Percentiles rank a stretch among this genome's conserved stretches.
These are phyloP conservation scores for Phytomonas sp. DNA, from an alignment of 208 protist species.

Conservation along the genomic window DNA sequence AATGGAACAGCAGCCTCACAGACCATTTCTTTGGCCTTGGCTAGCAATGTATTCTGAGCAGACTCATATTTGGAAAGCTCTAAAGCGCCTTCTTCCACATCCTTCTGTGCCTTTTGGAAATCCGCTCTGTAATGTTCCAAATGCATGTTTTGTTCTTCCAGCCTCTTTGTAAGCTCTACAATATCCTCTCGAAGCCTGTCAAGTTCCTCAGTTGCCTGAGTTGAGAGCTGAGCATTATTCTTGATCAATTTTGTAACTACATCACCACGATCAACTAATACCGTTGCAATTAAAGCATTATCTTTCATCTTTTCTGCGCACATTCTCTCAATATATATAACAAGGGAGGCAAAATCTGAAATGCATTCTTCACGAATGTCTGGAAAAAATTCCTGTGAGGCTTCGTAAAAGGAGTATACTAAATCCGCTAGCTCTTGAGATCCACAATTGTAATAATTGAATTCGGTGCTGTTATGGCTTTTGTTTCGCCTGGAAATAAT, in stretches of 20 bases:
- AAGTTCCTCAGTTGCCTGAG: constrained; percentile 28
- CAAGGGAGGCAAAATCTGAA: not conserved
- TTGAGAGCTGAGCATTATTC: constrained; percentile 24
- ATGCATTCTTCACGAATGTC: not conserved
- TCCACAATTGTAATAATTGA: not conserved
- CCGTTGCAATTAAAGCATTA: constrained; percentile 3
- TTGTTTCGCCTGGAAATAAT: not conserved
- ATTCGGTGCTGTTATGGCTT: not conserved
- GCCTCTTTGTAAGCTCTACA: constrained; percentile 16
- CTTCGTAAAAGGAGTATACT: not conserved
- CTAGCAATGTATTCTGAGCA: constrained; percentile 5
- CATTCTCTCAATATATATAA: not conserved
- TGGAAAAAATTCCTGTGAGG: not conserved
- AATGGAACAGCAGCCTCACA: constrained; percentile 22
- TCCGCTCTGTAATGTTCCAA: constrained; percentile 15
- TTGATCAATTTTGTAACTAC: constrained; percentile 38
- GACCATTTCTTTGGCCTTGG: constrained; percentile 21
- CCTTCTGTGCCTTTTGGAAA: constrained; percentile 9
- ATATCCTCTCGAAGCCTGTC: constrained; percentile 22
- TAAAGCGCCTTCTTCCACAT: constrained; percentile 12
- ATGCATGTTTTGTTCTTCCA: constrained; percentile 16
- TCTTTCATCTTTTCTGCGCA: not conserved
- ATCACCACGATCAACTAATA: constrained; percentile 21
- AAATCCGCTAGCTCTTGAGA: not conserved
- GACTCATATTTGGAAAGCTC: not conserved